A percentile compares a stretch with the other conserved stretches of the same genome.
Evolutionary conservation across 1,284 basidiomycete genomes (phyloP).

Genomic region (Ganoderma resinaceum): DNA sequence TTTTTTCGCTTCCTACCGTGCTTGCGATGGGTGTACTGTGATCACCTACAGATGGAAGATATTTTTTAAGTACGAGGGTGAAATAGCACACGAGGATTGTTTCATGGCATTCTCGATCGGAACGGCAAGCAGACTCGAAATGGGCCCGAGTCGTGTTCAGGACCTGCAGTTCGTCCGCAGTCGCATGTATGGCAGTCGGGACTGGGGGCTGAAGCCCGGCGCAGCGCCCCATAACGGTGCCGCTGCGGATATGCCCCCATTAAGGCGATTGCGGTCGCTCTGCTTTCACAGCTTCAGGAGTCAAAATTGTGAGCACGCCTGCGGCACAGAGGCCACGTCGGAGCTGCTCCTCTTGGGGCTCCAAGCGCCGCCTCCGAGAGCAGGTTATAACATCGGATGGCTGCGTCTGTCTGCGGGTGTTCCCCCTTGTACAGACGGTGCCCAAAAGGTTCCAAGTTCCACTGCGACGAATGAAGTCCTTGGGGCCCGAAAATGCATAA

Average conservation of each 20-base stretch:
- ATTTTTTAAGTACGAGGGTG: not conserved
- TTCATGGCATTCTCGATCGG: not conserved
- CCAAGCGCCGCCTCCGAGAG: not conserved
- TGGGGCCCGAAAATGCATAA: not conserved
- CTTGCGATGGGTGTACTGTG: not conserved
- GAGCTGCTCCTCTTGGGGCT: not conserved
- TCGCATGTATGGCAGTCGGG: not conserved
- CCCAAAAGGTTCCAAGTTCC: not conserved
- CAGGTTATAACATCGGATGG: not conserved
- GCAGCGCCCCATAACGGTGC: not conserved
- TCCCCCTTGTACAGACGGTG: not conserved
- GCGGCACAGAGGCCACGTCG: constrained; percentile 1
- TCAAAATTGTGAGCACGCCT: constrained; percentile 1
- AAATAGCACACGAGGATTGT: not conserved
- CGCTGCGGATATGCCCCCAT: not conserved
- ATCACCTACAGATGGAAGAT: not conserved
- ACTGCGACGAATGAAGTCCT: not conserved
- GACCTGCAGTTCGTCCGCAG: not conserved
- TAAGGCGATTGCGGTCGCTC: not conserved
- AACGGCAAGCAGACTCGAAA: not conserved
- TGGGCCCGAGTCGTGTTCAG: not conserved
- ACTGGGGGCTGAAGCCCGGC: not conserved
- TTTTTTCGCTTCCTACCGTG: not conserved
- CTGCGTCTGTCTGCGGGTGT: not conserved
- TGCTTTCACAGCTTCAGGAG: not conserved